These are phyloP conservation scores for Helicocarpus griseus DNA, from an alignment of 2,329 filamentous ascomycete species.

Conservation along the genomic window DNA sequence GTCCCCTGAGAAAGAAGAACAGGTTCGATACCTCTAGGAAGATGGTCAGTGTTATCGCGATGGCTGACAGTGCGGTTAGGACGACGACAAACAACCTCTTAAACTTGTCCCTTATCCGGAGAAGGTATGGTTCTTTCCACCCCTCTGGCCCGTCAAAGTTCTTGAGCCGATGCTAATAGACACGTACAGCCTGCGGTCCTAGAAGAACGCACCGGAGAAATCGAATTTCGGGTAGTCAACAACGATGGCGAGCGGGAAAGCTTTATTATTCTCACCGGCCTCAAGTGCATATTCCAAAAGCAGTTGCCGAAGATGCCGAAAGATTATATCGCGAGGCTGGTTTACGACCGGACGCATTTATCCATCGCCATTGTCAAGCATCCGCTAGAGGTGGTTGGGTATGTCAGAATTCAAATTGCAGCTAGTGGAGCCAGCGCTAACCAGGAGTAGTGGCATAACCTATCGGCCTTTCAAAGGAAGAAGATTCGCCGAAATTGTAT, in stretches of 20 bases:
- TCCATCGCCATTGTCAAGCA: conserved; percentile 98
- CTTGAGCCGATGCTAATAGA: conserved; percentile 17
- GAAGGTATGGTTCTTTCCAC: conserved; percentile 50
- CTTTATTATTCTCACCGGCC: conserved; percentile 84
- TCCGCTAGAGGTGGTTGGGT: conserved; percentile 78
- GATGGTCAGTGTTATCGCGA: neutral
- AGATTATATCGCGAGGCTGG: conserved; percentile 93
- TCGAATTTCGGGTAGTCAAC: conserved; percentile 96
- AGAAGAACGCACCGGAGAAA: conserved; percentile 87
- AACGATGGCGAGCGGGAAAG: conserved; percentile 84
- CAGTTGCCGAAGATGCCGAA: conserved; percentile 99
- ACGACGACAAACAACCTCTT: conserved; percentile 40
- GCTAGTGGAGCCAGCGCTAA: conserved; percentile 9
- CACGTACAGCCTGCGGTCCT: conserved; percentile 64
- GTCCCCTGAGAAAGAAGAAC: conserved; percentile 29
- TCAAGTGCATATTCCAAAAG: conserved; percentile 98
- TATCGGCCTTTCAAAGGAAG: conserved; percentile 89
- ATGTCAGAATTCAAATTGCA: conserved; percentile 17
- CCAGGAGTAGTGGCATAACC: conserved; percentile 67
- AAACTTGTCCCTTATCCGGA: conserved; percentile 78
- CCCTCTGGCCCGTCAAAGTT: neutral
- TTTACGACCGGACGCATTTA: conserved; percentile 92
- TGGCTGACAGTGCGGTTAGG: conserved; percentile 17
- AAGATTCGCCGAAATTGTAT: conserved; percentile 95
- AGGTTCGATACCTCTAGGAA: conserved; percentile 17